A percentile compares a stretch with the other conserved stretches of the same genome.
Conservation (phyloP, 441 rosid species). For the Bocquillonia castaneifolia region DNA sequence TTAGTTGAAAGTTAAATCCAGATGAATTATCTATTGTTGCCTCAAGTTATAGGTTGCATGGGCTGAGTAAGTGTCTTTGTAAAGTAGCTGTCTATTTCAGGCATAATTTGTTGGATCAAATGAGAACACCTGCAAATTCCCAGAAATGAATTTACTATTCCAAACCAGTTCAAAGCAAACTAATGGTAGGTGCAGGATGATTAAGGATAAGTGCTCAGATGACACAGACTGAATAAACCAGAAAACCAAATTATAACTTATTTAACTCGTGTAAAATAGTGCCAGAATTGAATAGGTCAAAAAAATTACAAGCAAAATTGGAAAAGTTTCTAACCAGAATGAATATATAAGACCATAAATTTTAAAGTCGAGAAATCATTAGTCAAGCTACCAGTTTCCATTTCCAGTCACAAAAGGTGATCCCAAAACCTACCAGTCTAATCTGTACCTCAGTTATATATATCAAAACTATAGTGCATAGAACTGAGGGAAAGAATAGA, state of each 20-base stretch:
- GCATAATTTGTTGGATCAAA: constrained; percentile 64
- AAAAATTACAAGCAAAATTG: too few relatives aligned
- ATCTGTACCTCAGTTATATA: neutral
- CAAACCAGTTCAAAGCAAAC: neutral
- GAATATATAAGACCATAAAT: too few relatives aligned
- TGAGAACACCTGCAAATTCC: constrained; percentile 59
- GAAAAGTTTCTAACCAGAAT: too few relatives aligned
- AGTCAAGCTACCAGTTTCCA: neutral
- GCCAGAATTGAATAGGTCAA: neutral
- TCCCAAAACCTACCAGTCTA: neutral
- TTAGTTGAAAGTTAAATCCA: constrained; percentile 5
- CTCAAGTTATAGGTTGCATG: constrained; percentile 38
- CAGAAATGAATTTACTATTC: neutral
- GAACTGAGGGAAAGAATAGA: neutral
- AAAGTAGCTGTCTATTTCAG: constrained; percentile 68
- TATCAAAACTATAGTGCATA: neutral
- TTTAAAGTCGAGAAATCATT: too few relatives aligned
- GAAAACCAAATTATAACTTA: too few relatives aligned
- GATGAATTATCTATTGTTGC: constrained; percentile 35
- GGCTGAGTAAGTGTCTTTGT: constrained; percentile 56
- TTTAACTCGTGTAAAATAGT: neutral
- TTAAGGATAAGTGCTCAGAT: neutral
- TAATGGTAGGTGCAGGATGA: neutral
- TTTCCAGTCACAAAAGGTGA: neutral
- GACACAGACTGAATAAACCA: too few relatives aligned